Evolutionary conservation across 2,329 filamentous ascomycete genomes (phyloP), one percentile per base, ranked within the genome.

Genomic region (Ophiocordyceps camponoti-saundersi): DNA sequence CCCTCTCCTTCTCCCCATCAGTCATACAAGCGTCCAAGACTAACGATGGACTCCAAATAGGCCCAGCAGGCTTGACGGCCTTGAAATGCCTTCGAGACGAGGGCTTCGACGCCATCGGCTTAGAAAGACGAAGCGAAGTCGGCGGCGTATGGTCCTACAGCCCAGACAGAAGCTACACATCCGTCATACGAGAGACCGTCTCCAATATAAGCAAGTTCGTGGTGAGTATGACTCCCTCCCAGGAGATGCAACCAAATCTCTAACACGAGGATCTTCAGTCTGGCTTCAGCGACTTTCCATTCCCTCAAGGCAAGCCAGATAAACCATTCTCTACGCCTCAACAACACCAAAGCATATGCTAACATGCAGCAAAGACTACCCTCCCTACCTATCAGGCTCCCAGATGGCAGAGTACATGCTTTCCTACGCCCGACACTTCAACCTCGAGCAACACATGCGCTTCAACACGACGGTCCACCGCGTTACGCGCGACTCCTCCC

Each of bases 51-150:
- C 16, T 13, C 12, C 3, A 13, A 1, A 7, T 15, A 49, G 48
- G 46, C 5, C 44, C 48, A 4, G 44, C 45, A 44, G 42, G 13
- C n/a, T 47, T 53, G 40, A 50, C 44, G 20, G 40, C 30, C 15
- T 22, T 47, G 16, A 71, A 71, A 54, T 64, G 64, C 36, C 50
- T 70, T 18, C 52, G 61, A 2, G 66, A 71, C 48, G 65, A 67
- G 53, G 65, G 66, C 10, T 71, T 69, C 46, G 53, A 68, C 11
- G 66, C 62, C 6, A 59, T 61, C 1, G 67, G 61, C 2, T 70
- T 70, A 43, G 69, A 71, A 44, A 56, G 61, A 26, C 65, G 64
- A 47, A 48, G 53, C 42, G 62, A 61, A 47, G 53, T 68, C 18
- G 67, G 68, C 11, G 67, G 68, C 0, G 52, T 71, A 1, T 71